Base-by-base conservation (phyloP, 2,329 filamentous ascomycete genomes). In the Colletotrichum sp. region DNA sequence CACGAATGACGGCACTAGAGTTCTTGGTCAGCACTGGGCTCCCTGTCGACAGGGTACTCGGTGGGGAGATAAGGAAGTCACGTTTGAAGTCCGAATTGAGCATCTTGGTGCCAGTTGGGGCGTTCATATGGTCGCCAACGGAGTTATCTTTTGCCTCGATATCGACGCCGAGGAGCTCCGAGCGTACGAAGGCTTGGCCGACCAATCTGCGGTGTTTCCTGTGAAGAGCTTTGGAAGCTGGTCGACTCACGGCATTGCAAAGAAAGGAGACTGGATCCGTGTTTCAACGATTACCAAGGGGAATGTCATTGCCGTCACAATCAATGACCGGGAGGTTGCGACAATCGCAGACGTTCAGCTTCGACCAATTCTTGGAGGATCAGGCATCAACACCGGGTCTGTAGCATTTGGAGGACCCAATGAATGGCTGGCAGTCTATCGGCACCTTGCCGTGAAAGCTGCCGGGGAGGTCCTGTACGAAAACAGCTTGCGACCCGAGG, bases 121-220 rank as follows among this genome's bases (percentile, higher is more conserved):
- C 9, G 70, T 76, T 26, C 74, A 73, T n/a, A 76, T 74, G 74
- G 71, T 76, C 8, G 70, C 74, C 28, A 76, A 76, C 65, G 74
- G 74, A 21, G 34, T 76, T 16, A 60, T 76, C 65, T 68, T 76
- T 18, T 76, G 74, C 30, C 71, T 76, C 12, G 74, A 76, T 16
- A 6, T 36, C 6, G 59, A 62, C 8, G 49, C 59, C 6, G 55
- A 68, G 30, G 67, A 57, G 39, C 66, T 76, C 8, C 28, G 57
- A 5, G 74, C 70, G 1, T 69, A 63, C 30, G 74, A 76, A 16
- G 74, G 74, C 6, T 10, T 76, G 15, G 62, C 74, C 1, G 66
- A 76, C 21, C 60, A 64, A 15, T 66, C 74, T 6, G 60, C 74
- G 7, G 64, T 76, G 3, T 66, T 76, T 7, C 74, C 74, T 1